Evolutionary conservation across 805 yeast species (phyloP).

Genomic region (Candida broadrunensis): DNA sequence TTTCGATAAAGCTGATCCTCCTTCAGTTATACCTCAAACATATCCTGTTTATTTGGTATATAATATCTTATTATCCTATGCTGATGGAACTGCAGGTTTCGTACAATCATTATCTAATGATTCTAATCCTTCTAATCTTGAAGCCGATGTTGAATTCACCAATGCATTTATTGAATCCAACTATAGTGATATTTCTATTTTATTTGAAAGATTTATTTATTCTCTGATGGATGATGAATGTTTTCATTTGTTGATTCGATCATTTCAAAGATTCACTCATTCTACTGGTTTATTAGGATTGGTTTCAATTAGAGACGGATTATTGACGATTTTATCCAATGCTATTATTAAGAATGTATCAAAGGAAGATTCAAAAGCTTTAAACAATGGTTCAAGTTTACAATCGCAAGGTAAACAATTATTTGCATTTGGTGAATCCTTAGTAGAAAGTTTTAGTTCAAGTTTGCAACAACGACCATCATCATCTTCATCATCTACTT

Average conservation of each 20-base stretch:
- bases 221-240: conserved; percentile 68
- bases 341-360: conserved; percentile 14
- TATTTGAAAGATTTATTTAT: conserved; percentile 47
- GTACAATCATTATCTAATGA: conserved; percentile 42
- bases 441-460: conserved; percentile 51
- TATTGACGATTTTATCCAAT: conserved; percentile 24
- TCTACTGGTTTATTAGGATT: conserved; percentile 74
- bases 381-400: conserved; percentile 3
- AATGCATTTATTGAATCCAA: conserved; percentile 28
- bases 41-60: conserved; percentile 59
- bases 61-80: conserved; percentile 47
- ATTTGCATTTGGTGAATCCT: conserved; percentile 46
- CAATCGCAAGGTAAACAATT: conserved; percentile 31
- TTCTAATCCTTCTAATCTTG: conserved; percentile 16
- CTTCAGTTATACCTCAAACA: conserved; percentile 53
- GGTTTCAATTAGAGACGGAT: conserved; percentile 52
- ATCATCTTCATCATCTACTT: not conserved
- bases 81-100: conserved; percentile 66
- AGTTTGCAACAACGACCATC: conserved; percentile 25
- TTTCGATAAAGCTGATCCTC: conserved; percentile 79
- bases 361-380: not conserved
- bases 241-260: conserved; percentile 64
- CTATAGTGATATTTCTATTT: conserved; percentile 21
- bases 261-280: conserved; percentile 79
- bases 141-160: conserved; percentile 33